phyloP scores from a whole-genome alignment of 148 eudicot genomes.

The Nepenthes gracilis region DNA sequence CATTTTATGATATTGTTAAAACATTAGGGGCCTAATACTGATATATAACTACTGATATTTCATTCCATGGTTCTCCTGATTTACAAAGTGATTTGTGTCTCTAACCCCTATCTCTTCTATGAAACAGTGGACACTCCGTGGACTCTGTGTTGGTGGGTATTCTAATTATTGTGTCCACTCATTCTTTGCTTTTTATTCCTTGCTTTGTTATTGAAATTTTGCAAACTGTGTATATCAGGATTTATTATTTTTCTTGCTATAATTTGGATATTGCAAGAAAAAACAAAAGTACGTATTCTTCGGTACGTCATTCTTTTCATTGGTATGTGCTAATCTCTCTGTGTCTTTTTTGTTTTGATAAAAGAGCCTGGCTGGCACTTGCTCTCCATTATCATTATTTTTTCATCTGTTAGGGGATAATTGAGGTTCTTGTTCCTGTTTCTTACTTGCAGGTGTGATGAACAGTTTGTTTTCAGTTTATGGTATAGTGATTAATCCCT shows the following conservation, averaged over 20 bases:
- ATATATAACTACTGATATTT: too few species aligned
- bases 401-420: conserved; percentile 4
- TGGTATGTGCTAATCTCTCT: conserved; percentile 38
- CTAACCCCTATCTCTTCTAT: conserved; percentile 8
- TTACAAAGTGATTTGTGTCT: conserved; percentile 1
- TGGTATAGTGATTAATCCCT: conserved; percentile 30
- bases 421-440: conserved; percentile 2
- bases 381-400: background rate
- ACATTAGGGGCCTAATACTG: too few species aligned
- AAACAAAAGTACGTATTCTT: conserved; percentile 59
- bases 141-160: conserved; percentile 80
- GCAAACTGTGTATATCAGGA: conserved; percentile 34
- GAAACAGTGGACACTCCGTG: conserved; percentile 96
- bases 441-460: conserved; percentile 75
- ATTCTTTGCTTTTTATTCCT: background rate
- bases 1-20: too few species aligned
- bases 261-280: conserved; percentile 79
- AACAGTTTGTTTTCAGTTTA: conserved; percentile 95
- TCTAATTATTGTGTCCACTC: background rate
- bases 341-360: conserved; percentile 4
- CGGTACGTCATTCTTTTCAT: conserved; percentile 89
- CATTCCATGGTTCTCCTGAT: background rate
- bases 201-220: background rate
- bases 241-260: conserved; percentile 73
- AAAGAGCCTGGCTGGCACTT: background rate